These are phyloP conservation scores for Pseudopyrenochaeta lycopersici DNA, from an alignment of 2,329 filamentous ascomycete species.

Conservation along the genomic window DNA sequence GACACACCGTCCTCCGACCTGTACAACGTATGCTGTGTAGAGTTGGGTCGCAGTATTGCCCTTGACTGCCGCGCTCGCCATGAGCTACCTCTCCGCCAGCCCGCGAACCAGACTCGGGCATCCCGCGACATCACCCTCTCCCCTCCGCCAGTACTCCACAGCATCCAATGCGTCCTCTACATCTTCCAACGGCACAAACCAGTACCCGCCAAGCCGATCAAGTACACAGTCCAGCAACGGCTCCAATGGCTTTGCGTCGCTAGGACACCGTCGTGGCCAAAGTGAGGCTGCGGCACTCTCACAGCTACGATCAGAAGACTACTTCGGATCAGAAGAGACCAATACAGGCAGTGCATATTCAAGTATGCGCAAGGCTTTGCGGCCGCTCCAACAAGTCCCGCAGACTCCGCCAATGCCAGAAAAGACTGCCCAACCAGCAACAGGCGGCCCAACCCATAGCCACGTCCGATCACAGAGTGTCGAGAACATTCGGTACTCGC, in stretches of 20 bases:
- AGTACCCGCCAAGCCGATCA: slow-evolving; percentile 66
- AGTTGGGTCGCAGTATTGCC: slow-evolving; percentile 14
- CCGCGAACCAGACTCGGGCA: slow-evolving; percentile 52
- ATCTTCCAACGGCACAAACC: slow-evolving; percentile 67
- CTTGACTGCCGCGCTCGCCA: slow-evolving; percentile 34
- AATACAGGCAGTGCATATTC: slow-evolving; percentile 73
- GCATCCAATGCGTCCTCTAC: slow-evolving; percentile 76
- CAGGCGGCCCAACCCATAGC: slow-evolving; percentile 25
- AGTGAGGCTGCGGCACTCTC: slow-evolving; percentile 73
- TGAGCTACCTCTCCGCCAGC: slow-evolving; percentile 48
- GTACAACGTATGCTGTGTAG: slow-evolving; percentile 43
- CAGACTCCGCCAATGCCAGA: slow-evolving; percentile 40
- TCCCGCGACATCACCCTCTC: slow-evolving; percentile 53
- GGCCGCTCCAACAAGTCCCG: slow-evolving; percentile 57
- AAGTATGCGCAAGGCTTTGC: slow-evolving; percentile 77
- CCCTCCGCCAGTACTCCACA: slow-evolving; percentile 71
- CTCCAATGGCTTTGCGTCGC: slow-evolving; percentile 63
- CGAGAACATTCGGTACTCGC: slow-evolving; percentile 47
- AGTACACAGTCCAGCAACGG: slow-evolving; percentile 77
- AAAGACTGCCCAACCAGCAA: slow-evolving; percentile 29
- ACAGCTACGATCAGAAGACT: slow-evolving; percentile 60
- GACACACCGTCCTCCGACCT: slow-evolving; percentile 14
- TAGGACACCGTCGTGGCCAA: slow-evolving; percentile 75
- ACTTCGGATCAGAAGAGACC: slow-evolving; percentile 50
- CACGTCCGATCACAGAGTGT: slow-evolving; percentile 52